Base-by-base conservation (phyloP, 2,329 filamentous ascomycete species). In the Fusarium bulbicola region DNA sequence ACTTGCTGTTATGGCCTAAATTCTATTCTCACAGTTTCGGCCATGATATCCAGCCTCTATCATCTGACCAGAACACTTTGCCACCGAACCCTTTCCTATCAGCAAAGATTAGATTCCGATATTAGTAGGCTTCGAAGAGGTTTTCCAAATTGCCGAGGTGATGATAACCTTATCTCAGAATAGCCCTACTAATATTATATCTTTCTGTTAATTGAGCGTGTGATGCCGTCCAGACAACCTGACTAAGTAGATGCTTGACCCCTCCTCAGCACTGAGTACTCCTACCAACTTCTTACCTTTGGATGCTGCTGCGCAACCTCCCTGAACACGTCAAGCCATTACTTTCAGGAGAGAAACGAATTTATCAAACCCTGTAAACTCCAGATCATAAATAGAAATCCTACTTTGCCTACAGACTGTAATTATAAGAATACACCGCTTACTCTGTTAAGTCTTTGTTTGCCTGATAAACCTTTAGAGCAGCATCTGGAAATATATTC, bases 11-110 rank as follows among this genome's bases (percentile, higher is more conserved):
- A 1, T 45, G 28, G n/a, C 18, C 21, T 54, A 54, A 18, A 6
- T 20, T 20, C 24, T 26, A 45, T 45, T 3, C 11, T 45, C 24
- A 20, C 0, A 26, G 1, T 24, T 18, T 10, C 2, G 11, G 40
- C 5, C 18, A 18, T 6, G 10, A 43, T 43, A 6, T 18, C 7
- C 3, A 52, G 16, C 32, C 7, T 26, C 7, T 36, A 28, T 15
- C 12, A 21, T 46, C 12, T 3, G 13, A 18, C 10, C 10, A 18
- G 5, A 5, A 43, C 12, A 5, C 10, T 12, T 24, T 43, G 1
- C 15, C 2, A 7, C 14, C 0, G 1, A 42, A 16, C 5, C n/a
- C 15, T 24, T 24, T 16, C 40, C n/a, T 15, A 18, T 43, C 1
- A 15, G n/a, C 15, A 14, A 15, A 8, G 14, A 7, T 34, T 8